phyloP scores from a whole-genome alignment of 164 flowering plant genomes.

The Nymphaea colorata region DNA sequence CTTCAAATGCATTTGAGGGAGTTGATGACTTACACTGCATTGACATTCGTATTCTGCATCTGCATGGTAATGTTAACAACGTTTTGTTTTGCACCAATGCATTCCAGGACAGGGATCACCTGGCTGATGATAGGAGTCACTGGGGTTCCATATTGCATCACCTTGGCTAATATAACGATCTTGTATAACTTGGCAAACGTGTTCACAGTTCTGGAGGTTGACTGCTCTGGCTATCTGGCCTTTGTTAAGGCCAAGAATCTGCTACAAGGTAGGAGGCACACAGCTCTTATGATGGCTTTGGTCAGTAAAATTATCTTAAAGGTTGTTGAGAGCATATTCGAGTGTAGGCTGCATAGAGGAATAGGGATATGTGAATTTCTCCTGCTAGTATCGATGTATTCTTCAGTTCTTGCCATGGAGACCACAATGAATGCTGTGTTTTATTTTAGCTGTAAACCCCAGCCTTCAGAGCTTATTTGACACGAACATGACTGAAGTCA shows the following conservation, averaged over 20 bases:
- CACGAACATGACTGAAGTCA: no score
- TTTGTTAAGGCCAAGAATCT: constrained; percentile 19
- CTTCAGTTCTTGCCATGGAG: constrained; percentile 27
- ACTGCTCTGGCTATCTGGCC: constrained; percentile 19
- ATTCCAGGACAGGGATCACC: constrained; percentile 4
- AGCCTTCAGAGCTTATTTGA: no score
- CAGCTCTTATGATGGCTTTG: constrained; percentile 22
- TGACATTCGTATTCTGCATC: no score
- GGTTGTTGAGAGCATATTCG: constrained; percentile 23
- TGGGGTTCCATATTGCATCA: constrained; percentile 22
- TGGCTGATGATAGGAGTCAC: constrained; percentile 15
- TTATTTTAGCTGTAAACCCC: neutral
- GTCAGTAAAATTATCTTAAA: constrained; percentile 20
- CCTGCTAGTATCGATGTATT: constrained; percentile 27
- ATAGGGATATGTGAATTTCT: constrained; percentile 24
- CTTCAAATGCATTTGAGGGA: constrained; percentile 27
- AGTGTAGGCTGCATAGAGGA: constrained; percentile 21
- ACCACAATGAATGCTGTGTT: constrained; percentile 27
- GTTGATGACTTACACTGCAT: constrained; percentile 3
- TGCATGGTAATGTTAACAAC: no score
- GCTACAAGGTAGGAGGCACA: constrained; percentile 17
- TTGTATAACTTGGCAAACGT: constrained; percentile 27
- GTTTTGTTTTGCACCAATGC: no score
- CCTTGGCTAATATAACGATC: constrained; percentile 25
- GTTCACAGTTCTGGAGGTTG: constrained; percentile 19